Percentiles rank a stretch among this genome's conserved stretches.
Conservation (phyloP, 768 basidiomycete species). For the Mrakia frigida region DNA sequence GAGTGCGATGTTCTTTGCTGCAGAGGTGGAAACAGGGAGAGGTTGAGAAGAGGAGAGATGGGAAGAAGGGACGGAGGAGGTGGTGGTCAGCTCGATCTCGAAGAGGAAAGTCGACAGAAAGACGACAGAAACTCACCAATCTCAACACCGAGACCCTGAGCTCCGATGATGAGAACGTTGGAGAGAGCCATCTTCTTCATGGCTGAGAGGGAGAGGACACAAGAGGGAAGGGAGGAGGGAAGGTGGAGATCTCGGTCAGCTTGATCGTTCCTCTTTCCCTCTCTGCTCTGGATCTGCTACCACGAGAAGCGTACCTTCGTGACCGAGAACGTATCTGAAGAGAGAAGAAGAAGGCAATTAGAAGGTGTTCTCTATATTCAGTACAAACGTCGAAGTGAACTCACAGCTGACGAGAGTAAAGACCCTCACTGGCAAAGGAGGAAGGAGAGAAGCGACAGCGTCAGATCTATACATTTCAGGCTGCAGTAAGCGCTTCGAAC, state of each 20-base stretch:
- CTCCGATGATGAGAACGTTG: slow-evolving; percentile 86
- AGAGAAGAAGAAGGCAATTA: neutral
- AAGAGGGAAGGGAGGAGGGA: too few relatives aligned
- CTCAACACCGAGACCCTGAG: slow-evolving; percentile 89
- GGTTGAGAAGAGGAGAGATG: neutral
- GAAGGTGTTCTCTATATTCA: too few relatives aligned
- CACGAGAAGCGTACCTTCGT: slow-evolving; percentile 64
- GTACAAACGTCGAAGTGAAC: slow-evolving; percentile 41
- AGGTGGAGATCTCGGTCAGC: neutral
- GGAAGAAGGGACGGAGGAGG: too few relatives aligned
- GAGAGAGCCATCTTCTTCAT: slow-evolving; percentile 99
- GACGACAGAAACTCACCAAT: slow-evolving; percentile 59
- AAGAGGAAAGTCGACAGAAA: neutral
- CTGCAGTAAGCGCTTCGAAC: too few relatives aligned
- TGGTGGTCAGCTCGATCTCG: slow-evolving; percentile 6
- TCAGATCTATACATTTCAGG: neutral
- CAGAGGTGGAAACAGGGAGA: neutral
- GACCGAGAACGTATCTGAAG: slow-evolving; percentile 83
- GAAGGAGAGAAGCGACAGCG: neutral
- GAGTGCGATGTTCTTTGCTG: slow-evolving; percentile 89
- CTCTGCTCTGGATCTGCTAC: neutral
- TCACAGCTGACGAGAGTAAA: slow-evolving; percentile 90
- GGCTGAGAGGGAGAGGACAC: slow-evolving; percentile 56
- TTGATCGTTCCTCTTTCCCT: too few relatives aligned
- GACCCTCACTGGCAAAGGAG: slow-evolving; percentile 54